Percentiles rank a stretch among this genome's conserved stretches.
These are phyloP conservation scores for Aspergillus persii DNA, from an alignment of 2,329 filamentous ascomycete genomes.

Conservation along the genomic window DNA sequence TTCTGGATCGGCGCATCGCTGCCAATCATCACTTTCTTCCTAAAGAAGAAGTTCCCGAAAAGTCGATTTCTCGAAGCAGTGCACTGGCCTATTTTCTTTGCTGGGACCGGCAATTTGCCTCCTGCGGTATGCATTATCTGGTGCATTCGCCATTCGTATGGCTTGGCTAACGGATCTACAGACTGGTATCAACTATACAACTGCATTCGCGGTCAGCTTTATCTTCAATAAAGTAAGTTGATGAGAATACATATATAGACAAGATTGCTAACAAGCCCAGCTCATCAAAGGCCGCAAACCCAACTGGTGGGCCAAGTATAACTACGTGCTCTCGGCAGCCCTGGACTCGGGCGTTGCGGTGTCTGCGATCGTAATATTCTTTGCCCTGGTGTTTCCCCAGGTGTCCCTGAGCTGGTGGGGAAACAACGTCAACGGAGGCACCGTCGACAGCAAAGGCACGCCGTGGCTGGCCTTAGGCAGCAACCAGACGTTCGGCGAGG, in stretches of 20 bases:
- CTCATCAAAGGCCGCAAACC: constrained; percentile 16
- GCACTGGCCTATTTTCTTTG: constrained; percentile 28
- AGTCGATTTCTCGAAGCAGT: constrained; percentile 30
- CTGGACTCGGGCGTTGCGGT: constrained; percentile 35
- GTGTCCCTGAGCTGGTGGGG: constrained; percentile 33
- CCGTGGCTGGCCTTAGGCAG: constrained; percentile 16
- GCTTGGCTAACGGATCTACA: not conserved
- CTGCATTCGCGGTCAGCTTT: constrained; percentile 27
- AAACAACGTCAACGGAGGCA: constrained; percentile 29
- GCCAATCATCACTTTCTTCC: constrained; percentile 47
- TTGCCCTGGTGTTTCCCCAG: constrained; percentile 34
- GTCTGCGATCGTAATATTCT: constrained; percentile 38
- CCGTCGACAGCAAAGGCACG: constrained; percentile 35
- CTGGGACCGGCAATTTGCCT: constrained; percentile 24
- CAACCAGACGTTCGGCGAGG: constrained; percentile 16
- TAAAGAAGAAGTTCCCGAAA: constrained; percentile 59
- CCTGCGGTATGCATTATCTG: constrained; percentile 16
- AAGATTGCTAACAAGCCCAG: not conserved
- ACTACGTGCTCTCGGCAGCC: constrained; percentile 38
- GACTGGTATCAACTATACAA: constrained; percentile 25
- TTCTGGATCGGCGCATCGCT: constrained; percentile 49
- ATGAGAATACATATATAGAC: not conserved
- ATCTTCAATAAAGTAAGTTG: constrained; percentile 33
- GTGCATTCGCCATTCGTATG: not conserved
- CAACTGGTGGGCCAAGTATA: constrained; percentile 24